These are phyloP conservation scores for Linum trigynum DNA, from an alignment of 345 rosid genomes.

Conservation along the genomic window DNA sequence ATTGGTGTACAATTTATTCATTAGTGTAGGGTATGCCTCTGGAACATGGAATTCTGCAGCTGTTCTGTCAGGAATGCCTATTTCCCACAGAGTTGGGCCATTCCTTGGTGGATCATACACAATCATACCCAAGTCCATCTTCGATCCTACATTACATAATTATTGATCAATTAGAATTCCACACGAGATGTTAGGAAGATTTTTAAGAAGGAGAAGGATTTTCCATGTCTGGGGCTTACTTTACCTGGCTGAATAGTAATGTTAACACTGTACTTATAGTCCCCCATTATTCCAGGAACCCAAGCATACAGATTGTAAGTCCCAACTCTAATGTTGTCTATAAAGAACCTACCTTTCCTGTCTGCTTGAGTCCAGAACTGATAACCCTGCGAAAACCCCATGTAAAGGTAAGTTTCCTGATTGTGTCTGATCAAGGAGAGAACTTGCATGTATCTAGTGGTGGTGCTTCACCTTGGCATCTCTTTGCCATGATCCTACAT, in stretches of 20 bases:
- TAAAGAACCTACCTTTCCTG: not conserved
- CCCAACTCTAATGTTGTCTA: not conserved
- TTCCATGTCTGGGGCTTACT: too few species aligned
- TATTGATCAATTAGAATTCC: not conserved
- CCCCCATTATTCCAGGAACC: slow-evolving; percentile 4
- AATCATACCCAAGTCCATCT: not conserved
- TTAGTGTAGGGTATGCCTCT: not conserved
- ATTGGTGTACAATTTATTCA: slow-evolving; percentile 2
- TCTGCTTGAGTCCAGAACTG: slow-evolving; percentile 10
- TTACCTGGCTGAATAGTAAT: slow-evolving; percentile 1
- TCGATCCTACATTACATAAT: not conserved
- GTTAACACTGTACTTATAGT: not conserved
- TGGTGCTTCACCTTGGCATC: slow-evolving; percentile 1
- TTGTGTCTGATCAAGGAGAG: not conserved
- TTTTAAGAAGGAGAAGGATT: too few species aligned
- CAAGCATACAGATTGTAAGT: slow-evolving; percentile 3
- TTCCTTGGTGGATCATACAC: slow-evolving; percentile 4
- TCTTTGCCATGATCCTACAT: slow-evolving; percentile 4
- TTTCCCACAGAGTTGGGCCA: slow-evolving; percentile 9
- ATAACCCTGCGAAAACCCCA: not conserved
- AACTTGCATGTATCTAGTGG: not conserved
- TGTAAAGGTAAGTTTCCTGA: not conserved
- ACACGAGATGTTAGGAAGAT: not conserved
- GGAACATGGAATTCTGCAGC: slow-evolving; percentile 6
- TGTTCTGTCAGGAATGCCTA: slow-evolving; percentile 6